Evolutionary conservation across 768 basidiomycete species (phyloP).

Genomic region (Boletus sp.): DNA sequence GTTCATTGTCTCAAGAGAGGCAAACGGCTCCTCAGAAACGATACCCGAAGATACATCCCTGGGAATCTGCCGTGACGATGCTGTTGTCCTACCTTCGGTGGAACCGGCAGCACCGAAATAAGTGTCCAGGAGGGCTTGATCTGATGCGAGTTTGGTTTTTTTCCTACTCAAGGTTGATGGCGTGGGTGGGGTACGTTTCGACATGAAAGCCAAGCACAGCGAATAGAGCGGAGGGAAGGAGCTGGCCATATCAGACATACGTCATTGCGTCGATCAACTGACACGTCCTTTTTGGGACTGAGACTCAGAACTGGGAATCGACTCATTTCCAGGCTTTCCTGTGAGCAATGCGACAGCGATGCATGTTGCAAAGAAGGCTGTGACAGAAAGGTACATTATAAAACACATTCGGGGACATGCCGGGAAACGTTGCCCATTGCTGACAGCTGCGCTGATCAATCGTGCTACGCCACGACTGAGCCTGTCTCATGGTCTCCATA

Average conservation of each 20-base stretch:
- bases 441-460: constrained; percentile 8
- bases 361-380: background rate
- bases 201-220: constrained; percentile 16
- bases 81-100: constrained; percentile 10
- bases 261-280: constrained; percentile 29
- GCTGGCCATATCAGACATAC: constrained; percentile 18
- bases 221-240: constrained; percentile 12
- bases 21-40: constrained; percentile 16
- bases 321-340: background rate
- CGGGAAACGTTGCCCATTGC: background rate
- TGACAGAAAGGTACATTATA: constrained; percentile 5
- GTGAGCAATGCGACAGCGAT: background rate
- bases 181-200: constrained; percentile 16
- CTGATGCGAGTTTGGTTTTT: constrained; percentile 15
- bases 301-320: background rate
- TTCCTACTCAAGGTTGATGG: constrained; percentile 17
- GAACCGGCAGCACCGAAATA: constrained; percentile 25
- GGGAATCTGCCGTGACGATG: constrained; percentile 18
- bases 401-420: background rate
- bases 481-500: constrained; percentile 6
- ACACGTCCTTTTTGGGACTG: constrained; percentile 21
- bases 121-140: constrained; percentile 23
- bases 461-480: constrained; percentile 14
- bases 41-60: constrained; percentile 7
- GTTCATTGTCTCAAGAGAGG: constrained; percentile 9